Evolutionary conservation across 1,284 basidiomycete species (phyloP), one percentile per base, ranked within the genome.

Genomic region (Phellopilus nigrolimitatus): DNA sequence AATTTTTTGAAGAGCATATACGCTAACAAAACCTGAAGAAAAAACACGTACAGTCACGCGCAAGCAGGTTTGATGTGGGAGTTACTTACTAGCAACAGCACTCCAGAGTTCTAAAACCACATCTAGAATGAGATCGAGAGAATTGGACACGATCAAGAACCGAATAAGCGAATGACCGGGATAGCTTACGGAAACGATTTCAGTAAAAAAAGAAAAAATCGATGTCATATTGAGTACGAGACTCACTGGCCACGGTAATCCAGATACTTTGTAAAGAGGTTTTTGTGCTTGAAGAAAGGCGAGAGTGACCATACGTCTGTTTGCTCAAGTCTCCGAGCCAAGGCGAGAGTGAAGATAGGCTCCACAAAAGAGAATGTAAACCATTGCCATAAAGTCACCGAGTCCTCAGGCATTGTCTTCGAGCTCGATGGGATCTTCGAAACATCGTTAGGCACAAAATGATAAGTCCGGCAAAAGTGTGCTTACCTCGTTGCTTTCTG

Each of bases 311-410:
- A 91, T 0, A 91, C 78, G 60, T 91, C 88, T n/a, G 66, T 64
- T 13, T 81, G 80, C 47, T 86, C 71, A 24, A 91, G 66, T 24
- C 83, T 84, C 46, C 78, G 71, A 31, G 68, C 65, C 47, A 68
- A 68, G 0, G 80, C 78, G n/a, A 82, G 64, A 46, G 68, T 59
- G 60, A 91, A 80, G 42, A 91, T 70, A 0, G 83, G 79, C 59
- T 82, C 78, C 40, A 92, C 75, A 69, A 90, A 93, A 1, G 78
- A 75, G 64, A 91, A 91, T 1, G 78, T 81, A 47, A 79, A 71
- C 85, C 89, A 91, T n/a, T 79, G 72, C 77, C 81, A 86, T 12
- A 92, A 68, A n/a, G 75, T 82, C 37, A 81, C 84, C 51, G 75
- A 71, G 62, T 92, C 89, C 65, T 93, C 89, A 3, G 83, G 82